phyloP scores from a whole-genome alignment of 1,139 yeast genomes.

The Yamadazyma mexicana region DNA sequence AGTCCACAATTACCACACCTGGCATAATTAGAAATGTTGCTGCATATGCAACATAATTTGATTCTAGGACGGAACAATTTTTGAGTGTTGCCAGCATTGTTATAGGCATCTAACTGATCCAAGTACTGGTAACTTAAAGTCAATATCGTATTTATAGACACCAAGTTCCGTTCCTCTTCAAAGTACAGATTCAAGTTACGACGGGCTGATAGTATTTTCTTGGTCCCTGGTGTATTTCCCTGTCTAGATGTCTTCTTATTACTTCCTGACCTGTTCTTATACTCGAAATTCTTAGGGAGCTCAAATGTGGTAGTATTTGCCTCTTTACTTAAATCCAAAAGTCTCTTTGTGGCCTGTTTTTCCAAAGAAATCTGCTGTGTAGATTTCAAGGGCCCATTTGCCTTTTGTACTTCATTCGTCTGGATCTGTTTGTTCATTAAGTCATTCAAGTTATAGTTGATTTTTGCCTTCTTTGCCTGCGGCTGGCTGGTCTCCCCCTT shows the following conservation, averaged over 20 bases:
- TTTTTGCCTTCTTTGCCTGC: conserved; percentile 36
- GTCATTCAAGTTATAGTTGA: conserved; percentile 46
- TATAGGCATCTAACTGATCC: conserved; percentile 30
- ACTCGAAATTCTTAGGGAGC: conserved; percentile 43
- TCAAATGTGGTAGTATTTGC: conserved; percentile 32
- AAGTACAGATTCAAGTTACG: conserved; percentile 48
- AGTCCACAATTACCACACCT: conserved; percentile 44
- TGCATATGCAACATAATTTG: conserved; percentile 46
- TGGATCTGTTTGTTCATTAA: conserved; percentile 48
- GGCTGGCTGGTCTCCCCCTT: conserved; percentile 18
- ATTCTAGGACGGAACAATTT: conserved; percentile 35
- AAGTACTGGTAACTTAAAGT: conserved; percentile 43
- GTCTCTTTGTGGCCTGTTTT: conserved; percentile 37
- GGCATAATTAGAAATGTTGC: conserved; percentile 37
- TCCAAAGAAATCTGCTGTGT: conserved; percentile 47
- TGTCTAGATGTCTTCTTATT: conserved; percentile 27
- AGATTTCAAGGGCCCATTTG: conserved; percentile 40
- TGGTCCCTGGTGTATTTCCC: conserved; percentile 49
- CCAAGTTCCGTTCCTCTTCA: conserved; percentile 48
- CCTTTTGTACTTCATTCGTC: conserved; percentile 25
- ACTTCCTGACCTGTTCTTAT: conserved; percentile 22
- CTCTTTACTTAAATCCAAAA: conserved; percentile 39
- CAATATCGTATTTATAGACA: conserved; percentile 43
- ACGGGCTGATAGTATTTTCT: conserved; percentile 44
- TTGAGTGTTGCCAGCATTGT: conserved; percentile 16